These are phyloP conservation scores for Apophysomyces elegans DNA, from an alignment of 371 early-diverging fungal genomes.

Conservation along the genomic window DNA sequence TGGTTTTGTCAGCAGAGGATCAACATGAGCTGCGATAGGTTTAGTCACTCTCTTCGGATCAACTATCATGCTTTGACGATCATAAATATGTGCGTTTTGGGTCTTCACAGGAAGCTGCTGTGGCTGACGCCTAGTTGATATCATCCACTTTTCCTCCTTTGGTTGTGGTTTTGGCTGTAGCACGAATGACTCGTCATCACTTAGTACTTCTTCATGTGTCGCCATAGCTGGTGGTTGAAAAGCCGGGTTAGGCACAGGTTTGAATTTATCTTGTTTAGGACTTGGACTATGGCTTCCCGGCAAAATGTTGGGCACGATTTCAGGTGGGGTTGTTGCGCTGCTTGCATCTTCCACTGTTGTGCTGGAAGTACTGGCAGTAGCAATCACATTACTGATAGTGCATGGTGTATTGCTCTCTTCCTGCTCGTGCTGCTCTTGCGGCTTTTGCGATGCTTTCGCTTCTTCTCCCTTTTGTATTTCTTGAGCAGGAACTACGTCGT, in stretches of 20 bases:
- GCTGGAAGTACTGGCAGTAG: too few relatives aligned
- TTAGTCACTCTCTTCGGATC: not conserved
- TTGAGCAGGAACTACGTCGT: slow-evolving; percentile 6
- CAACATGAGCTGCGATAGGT: not conserved
- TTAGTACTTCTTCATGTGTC: not conserved
- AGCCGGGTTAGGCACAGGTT: slow-evolving; percentile 23
- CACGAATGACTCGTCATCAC: slow-evolving; percentile 18
- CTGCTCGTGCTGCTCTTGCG: too few relatives aligned
- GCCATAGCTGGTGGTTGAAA: not conserved
- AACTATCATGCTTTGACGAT: slow-evolving; percentile 17
- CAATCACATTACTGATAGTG: too few relatives aligned
- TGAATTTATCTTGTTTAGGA: slow-evolving; percentile 12
- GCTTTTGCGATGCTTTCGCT: not conserved
- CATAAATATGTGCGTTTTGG: slow-evolving; percentile 27
- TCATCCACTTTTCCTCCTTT: slow-evolving; percentile 29
- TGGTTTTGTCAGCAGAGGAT: not conserved
- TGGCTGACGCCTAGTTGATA: slow-evolving; percentile 26
- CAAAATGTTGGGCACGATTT: not conserved
- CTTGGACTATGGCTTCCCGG: not conserved
- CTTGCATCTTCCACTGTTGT: too few relatives aligned
- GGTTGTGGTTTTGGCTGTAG: slow-evolving; percentile 15
- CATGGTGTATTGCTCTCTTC: too few relatives aligned
- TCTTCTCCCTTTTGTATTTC: not conserved
- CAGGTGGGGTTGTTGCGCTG: not conserved
- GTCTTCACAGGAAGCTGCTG: slow-evolving; percentile 24